Evolutionary conservation across 2,329 filamentous ascomycete species (phyloP).

Genomic region (Paecilomyces variotii): DNA sequence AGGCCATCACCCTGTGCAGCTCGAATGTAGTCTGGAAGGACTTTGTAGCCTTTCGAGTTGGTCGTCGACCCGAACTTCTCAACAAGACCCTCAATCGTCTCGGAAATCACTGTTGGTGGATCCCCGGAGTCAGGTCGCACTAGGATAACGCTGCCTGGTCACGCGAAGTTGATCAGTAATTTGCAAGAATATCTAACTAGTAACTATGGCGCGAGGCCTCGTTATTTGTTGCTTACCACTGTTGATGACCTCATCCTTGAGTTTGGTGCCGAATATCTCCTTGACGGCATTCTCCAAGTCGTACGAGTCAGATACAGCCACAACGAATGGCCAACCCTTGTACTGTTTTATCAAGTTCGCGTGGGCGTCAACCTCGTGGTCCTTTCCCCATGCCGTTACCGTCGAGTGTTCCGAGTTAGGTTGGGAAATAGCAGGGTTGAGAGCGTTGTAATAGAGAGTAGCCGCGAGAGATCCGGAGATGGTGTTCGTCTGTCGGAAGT

Average conservation of each 20-base stretch:
- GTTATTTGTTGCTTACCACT: background rate
- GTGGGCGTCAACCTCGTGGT: background rate
- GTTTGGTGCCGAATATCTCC: background rate
- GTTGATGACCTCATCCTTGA: background rate
- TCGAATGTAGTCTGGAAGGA: background rate
- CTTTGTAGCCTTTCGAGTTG: background rate
- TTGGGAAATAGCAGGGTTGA: background rate
- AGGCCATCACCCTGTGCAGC: background rate
- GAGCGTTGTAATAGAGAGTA: background rate
- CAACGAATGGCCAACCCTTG: background rate
- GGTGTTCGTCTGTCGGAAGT: background rate
- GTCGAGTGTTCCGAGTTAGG: background rate
- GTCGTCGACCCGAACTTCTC: background rate
- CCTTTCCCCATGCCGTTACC: background rate
- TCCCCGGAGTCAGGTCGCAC: background rate
- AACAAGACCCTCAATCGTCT: background rate
- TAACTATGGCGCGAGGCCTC: background rate
- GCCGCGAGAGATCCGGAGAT: background rate
- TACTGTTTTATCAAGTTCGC: background rate
- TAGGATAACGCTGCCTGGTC: background rate
- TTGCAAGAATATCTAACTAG: background rate
- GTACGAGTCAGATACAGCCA: background rate
- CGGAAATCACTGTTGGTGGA: background rate
- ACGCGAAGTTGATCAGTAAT: background rate
- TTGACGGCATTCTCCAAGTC: background rate